Conservation (phyloP, 202 grass and related monocot species). For the Bolboschoenoplectus hybrid region DNA sequence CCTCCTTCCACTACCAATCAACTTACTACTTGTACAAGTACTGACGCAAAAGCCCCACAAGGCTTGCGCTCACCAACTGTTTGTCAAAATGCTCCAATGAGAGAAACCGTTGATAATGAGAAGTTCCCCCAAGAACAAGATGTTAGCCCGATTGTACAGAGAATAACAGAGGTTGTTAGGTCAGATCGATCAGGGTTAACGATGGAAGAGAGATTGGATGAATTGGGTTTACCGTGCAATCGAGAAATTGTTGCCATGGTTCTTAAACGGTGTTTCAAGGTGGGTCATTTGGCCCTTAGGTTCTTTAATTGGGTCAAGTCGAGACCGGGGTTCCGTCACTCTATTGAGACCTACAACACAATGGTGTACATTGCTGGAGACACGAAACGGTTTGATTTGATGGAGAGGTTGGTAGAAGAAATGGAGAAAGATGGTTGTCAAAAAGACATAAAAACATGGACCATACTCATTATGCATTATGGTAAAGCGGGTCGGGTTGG, state of each 20-base stretch:
- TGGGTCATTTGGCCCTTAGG: constrained; percentile 54
- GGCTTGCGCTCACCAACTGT: constrained; percentile 41
- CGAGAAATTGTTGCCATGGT: constrained; percentile 63
- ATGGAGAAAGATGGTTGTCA: constrained; percentile 63
- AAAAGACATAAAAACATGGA: constrained; percentile 79
- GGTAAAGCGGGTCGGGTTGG: constrained; percentile 52
- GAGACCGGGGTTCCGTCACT: constrained; percentile 51
- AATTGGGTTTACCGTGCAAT: constrained; percentile 47
- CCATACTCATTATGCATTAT: constrained; percentile 57
- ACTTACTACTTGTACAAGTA: background rate
- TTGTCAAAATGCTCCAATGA: constrained; percentile 53
- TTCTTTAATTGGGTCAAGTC: constrained; percentile 79
- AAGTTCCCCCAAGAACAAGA: constrained; percentile 1
- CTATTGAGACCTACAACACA: constrained; percentile 66
- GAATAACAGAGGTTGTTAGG: constrained; percentile 50
- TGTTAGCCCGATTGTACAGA: constrained; percentile 52
- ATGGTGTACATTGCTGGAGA: constrained; percentile 75
- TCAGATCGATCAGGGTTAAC: constrained; percentile 40
- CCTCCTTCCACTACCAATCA: constrained; percentile 4
- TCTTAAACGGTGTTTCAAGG: constrained; percentile 75
- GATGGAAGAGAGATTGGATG: constrained; percentile 50
- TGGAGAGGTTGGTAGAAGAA: constrained; percentile 60
- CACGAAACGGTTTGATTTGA: constrained; percentile 39
- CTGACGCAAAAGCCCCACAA: background rate
- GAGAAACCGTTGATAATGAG: background rate